phyloP scores from a whole-genome alignment of 179 eudicot species.

The Heliamphora ciliata region DNA sequence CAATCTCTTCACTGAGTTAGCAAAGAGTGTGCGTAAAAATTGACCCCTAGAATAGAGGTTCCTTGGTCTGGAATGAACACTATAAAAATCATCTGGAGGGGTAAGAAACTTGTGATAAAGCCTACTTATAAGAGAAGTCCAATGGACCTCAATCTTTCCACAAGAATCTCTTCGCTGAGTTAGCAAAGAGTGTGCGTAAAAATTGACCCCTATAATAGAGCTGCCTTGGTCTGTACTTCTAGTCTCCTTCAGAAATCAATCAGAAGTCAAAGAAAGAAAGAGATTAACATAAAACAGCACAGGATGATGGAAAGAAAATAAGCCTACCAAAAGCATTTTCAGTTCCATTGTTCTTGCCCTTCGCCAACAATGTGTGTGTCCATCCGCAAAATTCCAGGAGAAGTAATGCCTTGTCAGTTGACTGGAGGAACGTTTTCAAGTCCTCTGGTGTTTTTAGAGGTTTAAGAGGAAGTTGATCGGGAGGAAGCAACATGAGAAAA shows the following conservation, averaged over 20 bases:
- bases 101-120: not conserved
- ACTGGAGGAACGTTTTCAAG: conserved; percentile 50
- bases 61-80: not conserved
- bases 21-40: not conserved
- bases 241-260: not conserved
- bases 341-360: conserved; percentile 32
- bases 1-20: not conserved
- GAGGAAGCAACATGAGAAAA: conserved; percentile 41
- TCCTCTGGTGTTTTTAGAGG: conserved; percentile 44
- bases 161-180: not conserved
- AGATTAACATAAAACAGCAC: not conserved
- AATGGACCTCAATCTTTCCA: not conserved
- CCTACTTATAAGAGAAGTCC: not conserved
- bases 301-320: conserved; percentile 8
- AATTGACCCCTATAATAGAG: not conserved
- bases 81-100: too few relatives aligned
- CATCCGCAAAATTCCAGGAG: conserved; percentile 88
- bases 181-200: not conserved
- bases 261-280: not conserved
- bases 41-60: not conserved
- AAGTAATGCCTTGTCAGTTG: conserved; percentile 76
- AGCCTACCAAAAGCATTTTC: conserved; percentile 29
- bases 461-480: conserved; percentile 57
- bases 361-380: conserved; percentile 51
- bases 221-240: not conserved